phyloP scores from a whole-genome alignment of 768 basidiomycete genomes.

The Russula ochroleuca region DNA sequence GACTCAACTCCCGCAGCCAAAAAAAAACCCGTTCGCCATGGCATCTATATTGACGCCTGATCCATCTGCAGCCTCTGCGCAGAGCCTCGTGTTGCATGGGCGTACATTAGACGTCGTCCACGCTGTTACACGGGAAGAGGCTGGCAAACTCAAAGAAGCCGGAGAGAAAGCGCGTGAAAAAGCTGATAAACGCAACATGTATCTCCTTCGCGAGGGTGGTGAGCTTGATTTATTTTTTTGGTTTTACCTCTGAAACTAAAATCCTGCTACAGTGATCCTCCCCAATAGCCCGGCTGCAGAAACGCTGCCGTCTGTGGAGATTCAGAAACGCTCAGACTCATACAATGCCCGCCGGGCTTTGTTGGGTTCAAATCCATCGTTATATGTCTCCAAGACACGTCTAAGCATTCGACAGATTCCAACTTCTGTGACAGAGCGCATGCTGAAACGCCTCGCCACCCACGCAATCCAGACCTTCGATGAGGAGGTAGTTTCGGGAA shows the following conservation, averaged over 20 bases:
- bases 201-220: constrained; percentile 96
- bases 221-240: constrained; percentile 31
- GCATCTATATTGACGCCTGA: constrained; percentile 92
- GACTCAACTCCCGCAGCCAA: constrained; percentile 38
- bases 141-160: constrained; percentile 82
- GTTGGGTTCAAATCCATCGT: constrained; percentile 85
- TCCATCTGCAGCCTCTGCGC: constrained; percentile 79
- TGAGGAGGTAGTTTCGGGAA: constrained; percentile 61
- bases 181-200: constrained; percentile 92
- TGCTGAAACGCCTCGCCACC: constrained; percentile 81
- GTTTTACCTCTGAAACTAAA: background rate
- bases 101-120: constrained; percentile 86
- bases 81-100: constrained; percentile 84
- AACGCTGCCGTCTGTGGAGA: constrained; percentile 62
- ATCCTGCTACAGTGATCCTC: constrained; percentile 64
- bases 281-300: constrained; percentile 80
- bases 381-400: constrained; percentile 93
- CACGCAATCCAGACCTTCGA: constrained; percentile 80
- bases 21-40: constrained; percentile 81
- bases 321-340: constrained; percentile 80
- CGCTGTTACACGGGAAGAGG: constrained; percentile 88
- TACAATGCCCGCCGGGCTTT: constrained; percentile 82
- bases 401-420: constrained; percentile 93
- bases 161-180: constrained; percentile 82
- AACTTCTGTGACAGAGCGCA: constrained; percentile 81